Conservation (phyloP, 257 asterid species). For the Misopates orontium region DNA sequence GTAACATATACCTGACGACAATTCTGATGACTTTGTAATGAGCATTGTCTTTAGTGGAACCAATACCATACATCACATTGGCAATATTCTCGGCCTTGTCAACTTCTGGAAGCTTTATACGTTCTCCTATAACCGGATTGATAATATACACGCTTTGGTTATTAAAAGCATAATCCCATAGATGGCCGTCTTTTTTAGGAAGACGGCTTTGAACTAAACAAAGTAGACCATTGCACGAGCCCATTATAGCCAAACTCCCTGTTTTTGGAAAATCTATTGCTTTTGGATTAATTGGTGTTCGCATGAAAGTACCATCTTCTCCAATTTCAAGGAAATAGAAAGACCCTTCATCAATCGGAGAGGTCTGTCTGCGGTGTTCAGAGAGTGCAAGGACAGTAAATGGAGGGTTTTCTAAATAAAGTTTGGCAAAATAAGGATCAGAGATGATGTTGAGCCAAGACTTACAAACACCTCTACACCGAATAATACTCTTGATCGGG, state of each 20-base stretch:
- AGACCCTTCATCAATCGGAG: neutral
- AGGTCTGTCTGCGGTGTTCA: neutral
- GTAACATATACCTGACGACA: neutral
- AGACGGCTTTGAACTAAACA: slow-evolving; percentile 20
- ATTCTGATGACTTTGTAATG: no score
- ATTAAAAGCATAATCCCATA: no score
- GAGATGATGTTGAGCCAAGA: slow-evolving; percentile 13
- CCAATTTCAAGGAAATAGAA: slow-evolving; percentile 23
- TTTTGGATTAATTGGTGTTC: neutral
- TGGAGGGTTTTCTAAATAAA: neutral
- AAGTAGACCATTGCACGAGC: slow-evolving; percentile 26
- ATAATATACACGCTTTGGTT: neutral
- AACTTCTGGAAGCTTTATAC: slow-evolving; percentile 12
- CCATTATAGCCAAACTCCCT: slow-evolving; percentile 1
- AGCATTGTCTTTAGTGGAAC: no score
- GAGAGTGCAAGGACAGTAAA: neutral
- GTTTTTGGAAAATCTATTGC: neutral
- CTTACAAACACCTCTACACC: slow-evolving; percentile 1
- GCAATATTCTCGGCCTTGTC: neutral
- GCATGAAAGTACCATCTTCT: neutral
- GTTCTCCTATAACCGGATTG: slow-evolving; percentile 26
- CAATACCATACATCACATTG: no score
- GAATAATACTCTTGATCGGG: no score
- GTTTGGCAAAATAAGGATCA: slow-evolving; percentile 6
- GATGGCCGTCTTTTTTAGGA: neutral